Conservation (phyloP, 2,329 filamentous ascomycete genomes). For the Coleophoma crateriformis region DNA sequence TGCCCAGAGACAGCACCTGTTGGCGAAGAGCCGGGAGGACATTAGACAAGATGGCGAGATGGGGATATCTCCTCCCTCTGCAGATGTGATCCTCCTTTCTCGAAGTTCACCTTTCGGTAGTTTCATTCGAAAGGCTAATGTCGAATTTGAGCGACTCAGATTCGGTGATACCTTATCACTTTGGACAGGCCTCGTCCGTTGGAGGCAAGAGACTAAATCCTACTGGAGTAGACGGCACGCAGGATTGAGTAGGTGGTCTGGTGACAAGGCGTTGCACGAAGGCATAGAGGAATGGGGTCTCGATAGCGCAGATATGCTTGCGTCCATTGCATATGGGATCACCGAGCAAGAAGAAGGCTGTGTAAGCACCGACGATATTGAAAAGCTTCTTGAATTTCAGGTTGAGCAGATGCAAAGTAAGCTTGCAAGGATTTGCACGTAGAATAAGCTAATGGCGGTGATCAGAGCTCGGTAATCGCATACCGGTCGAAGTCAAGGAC, state of each 20-base stretch:
- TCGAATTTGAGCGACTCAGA: constrained; percentile 75
- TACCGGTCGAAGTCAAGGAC: constrained; percentile 68
- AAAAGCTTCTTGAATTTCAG: constrained; percentile 79
- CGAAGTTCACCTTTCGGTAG: constrained; percentile 74
- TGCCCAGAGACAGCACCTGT: constrained; percentile 46
- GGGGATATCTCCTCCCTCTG: constrained; percentile 40
- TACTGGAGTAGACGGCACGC: constrained; percentile 51
- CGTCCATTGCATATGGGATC: constrained; percentile 21
- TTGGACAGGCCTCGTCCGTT: constrained; percentile 79
- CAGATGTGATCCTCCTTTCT: constrained; percentile 55
- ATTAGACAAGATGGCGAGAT: constrained; percentile 48
- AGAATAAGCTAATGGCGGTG: too few species aligned
- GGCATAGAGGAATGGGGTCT: constrained; percentile 46
- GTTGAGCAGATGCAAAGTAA: constrained; percentile 80
- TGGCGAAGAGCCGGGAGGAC: constrained; percentile 59
- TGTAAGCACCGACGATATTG: constrained; percentile 74
- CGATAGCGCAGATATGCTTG: constrained; percentile 34
- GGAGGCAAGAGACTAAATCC: constrained; percentile 68
- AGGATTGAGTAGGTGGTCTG: constrained; percentile 39
- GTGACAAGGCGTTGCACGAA: constrained; percentile 49
- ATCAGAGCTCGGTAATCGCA: constrained; percentile 67
- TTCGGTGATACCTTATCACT: constrained; percentile 75
- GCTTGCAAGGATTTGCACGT: constrained; percentile 13
- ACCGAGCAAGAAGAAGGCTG: constrained; percentile 28
- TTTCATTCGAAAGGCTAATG: constrained; percentile 69